A percentile compares a stretch with the other conserved stretches of the same genome.
Evolutionary conservation across 352 stramenopile genomes (phyloP).

Genomic region (Globisporangium camurandrum): DNA sequence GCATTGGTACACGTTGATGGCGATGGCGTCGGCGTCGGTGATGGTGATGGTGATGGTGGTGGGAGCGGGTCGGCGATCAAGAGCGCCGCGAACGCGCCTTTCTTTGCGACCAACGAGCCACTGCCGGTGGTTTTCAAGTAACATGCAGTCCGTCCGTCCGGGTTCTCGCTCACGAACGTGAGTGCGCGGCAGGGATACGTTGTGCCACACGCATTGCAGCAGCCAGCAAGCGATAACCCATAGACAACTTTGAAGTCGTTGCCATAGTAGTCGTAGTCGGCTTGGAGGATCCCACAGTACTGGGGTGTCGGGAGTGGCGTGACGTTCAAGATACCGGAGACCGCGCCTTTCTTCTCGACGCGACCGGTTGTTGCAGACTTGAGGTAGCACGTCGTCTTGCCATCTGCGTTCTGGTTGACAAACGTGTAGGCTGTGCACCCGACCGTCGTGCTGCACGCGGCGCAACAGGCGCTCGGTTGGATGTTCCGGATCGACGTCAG

Average conservation of each 20-base stretch:
- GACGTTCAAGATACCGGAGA: conserved; percentile 9
- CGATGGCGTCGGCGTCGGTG: too few species aligned
- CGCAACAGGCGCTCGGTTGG: conserved; percentile 24
- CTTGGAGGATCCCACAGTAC: too few species aligned
- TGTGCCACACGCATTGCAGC: too few species aligned
- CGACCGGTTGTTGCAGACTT: conserved; percentile 14
- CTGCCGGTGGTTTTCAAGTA: conserved; percentile 36
- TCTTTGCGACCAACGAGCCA: conserved; percentile 5
- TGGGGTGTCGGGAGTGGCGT: too few species aligned
- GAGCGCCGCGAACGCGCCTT: neutral
- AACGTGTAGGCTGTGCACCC: conserved; percentile 41
- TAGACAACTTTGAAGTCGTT: too few species aligned
- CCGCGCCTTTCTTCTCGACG: neutral
- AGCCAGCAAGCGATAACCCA: too few species aligned
- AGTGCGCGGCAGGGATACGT: too few species aligned
- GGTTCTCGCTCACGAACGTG: conserved; percentile 52
- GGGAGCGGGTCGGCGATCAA: conserved; percentile 7
- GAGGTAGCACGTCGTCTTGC: conserved; percentile 26
- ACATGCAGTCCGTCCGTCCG: conserved; percentile 36
- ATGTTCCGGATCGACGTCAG: conserved; percentile 20
- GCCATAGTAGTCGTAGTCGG: too few species aligned
- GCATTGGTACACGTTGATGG: conserved; percentile 16
- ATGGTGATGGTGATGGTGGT: neutral
- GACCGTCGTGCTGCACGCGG: conserved; percentile 25
- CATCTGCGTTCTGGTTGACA: conserved; percentile 25